Base-by-base conservation (phyloP, 441 rosid genomes). In the Populus hybrid region DNA sequence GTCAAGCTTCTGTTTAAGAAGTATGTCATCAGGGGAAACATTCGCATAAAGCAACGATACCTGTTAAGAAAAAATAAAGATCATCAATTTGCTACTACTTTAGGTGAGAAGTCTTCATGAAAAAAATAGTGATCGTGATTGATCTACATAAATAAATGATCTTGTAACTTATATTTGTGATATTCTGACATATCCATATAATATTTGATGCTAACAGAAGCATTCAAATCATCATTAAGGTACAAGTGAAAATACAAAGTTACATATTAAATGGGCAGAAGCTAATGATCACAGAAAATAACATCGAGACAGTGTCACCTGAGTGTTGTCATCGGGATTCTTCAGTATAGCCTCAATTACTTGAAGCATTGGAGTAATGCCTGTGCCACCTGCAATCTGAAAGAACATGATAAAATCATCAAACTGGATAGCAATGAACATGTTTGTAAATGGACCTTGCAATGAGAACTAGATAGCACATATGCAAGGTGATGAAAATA, bases 331-430 rank as follows among this genome's bases (percentile, higher is more conserved):
- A 72, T 91, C 90, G 6, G 97, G 93, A 82, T 95, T 95, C 88
- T 90, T 94, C 81, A 95, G 66, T 70, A 95, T 90, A 73, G 95
- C 97, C 79, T 95, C 98, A 66, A 94, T 90, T 46, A 94, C 93
- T 86, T 95, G 99, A 84, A 95, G 94, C 98, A 95, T 95, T 75
- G 99, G 99, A 65, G 99, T 94, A 81, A 95, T 95, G 79, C 99
- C 99, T 35, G 93, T 81, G 80, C 99, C 99, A 80, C 99, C 99
- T 36, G 99, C 95, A 85, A 95, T 87, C 99, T 95, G 84, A 81
- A 75, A 30, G 81, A 77, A 69, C 32, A 79, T 65, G 71, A 81
- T 4, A 71, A 59, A 81, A 53, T 76, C 35, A 79, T 61, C 50
- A 20, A 46, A 28, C 50, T 68, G 24, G 28, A 61, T 6, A 50